phyloP scores from a whole-genome alignment of 2,329 filamentous ascomycete genomes.

The Aspergillus niger region DNA sequence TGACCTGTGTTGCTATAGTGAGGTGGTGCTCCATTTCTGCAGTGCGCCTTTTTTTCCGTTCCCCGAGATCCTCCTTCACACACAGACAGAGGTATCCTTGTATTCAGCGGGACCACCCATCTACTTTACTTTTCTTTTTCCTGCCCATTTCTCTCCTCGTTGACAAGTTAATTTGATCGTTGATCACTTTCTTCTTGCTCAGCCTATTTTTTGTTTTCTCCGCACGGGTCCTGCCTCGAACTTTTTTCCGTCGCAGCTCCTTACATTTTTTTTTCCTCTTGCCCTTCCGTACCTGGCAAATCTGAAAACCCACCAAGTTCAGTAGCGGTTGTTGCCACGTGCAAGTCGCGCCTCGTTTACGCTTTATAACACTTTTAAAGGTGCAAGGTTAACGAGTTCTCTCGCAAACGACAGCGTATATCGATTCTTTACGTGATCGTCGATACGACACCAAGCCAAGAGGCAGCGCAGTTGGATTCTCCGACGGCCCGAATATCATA shows the following conservation, averaged over 20 bases:
- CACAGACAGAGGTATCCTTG: conserved; percentile 15
- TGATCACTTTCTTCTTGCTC: conserved; percentile 16
- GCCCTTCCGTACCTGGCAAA: conserved; percentile 7
- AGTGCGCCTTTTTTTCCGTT: conserved; percentile 23
- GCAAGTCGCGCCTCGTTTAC: conserved; percentile 27
- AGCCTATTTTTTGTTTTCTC: conserved; percentile 17
- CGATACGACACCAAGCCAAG: conserved; percentile 10
- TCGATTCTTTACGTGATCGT: conserved; percentile 13
- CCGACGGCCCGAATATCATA: conserved; percentile 18
- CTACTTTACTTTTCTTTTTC: conserved; percentile 20
- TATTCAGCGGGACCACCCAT: conserved; percentile 18
- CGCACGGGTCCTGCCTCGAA: conserved; percentile 24
- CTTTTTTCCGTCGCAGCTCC: conserved; percentile 21
- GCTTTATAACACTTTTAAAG: conserved; percentile 23
- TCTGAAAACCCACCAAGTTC: conserved; percentile 13
- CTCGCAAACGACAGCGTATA: conserved; percentile 9
- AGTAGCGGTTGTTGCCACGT: conserved; percentile 26
- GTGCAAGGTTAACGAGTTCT: conserved; percentile 20
- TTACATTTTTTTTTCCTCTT: conserved; percentile 17
- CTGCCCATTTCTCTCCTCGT: conserved; percentile 8
- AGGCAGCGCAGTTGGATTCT: conserved; percentile 15
- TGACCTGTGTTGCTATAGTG: conserved; percentile 26
- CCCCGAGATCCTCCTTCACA: conserved; percentile 22
- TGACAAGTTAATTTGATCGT: conserved; percentile 26
- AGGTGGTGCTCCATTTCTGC: conserved; percentile 24